Evolutionary conservation across 768 basidiomycete species (phyloP), one percentile per base, ranked within the genome.

Genomic region (Tylopilus subfusipes): DNA sequence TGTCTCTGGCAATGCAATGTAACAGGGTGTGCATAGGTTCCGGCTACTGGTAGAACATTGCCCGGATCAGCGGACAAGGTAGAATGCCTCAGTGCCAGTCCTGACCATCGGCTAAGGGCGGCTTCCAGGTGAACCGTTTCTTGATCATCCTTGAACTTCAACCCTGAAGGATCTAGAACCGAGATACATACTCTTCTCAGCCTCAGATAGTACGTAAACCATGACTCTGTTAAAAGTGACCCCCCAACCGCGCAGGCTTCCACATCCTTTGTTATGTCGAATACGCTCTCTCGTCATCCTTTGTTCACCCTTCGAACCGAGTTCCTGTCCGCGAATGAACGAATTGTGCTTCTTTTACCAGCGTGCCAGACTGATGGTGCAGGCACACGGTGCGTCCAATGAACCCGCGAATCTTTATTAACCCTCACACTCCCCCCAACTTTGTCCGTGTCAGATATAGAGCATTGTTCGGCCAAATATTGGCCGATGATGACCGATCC

Each of bases 401-500:
- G 21, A 63, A 42, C 13, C 25, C 24, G 5, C 47, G 30, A 54
- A 38, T 16, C 25, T 22, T 12, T 34, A 21, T 46, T 5, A 1
- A 38, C 21, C 11, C 43, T 66, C 33, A 38, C 24, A n/a, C 14
- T 4, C 39, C 47, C 29, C 14, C 12, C 43, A 51, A 54, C 47
- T 31, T 63, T 81, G 50, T 76, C 76, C 22, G 72, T 72, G 12
- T 68, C 69, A 5, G 82, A 83, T 58, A 72, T 84, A 22, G 74
- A 80, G 51, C 68, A 70, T 51, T 79, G 79, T 56, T 76, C 80
- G 14, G 63, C 75, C 1, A 74, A 67, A 45, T 83, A 78, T 57
- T 83, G 82, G 82, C 68, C 71, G 2, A 64, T 83, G 69, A 77
- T 81, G 69, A 76, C 66, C 19, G 81, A 83, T 59, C 81, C 81